These are phyloP conservation scores for Falciphora oryzae DNA, from an alignment of 2,329 filamentous ascomycete species.

Conservation along the genomic window DNA sequence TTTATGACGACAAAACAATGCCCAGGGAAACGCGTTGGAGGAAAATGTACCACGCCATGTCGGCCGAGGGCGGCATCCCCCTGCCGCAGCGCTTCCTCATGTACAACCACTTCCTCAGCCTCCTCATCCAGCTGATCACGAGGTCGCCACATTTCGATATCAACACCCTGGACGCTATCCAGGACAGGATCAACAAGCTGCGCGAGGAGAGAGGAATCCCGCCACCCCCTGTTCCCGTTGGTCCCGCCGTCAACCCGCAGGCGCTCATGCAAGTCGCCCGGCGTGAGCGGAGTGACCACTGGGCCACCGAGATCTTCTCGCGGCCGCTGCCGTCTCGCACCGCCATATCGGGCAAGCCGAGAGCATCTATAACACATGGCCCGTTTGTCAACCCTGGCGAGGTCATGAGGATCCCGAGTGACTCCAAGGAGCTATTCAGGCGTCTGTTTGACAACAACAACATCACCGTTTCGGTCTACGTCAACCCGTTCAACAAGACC, in stretches of 20 bases:
- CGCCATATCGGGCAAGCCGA: conserved; percentile 34
- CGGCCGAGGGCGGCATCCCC: conserved; percentile 43
- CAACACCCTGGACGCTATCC: conserved; percentile 45
- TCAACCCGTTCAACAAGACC: conserved; percentile 33
- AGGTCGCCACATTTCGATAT: conserved; percentile 50
- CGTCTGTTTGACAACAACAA: conserved; percentile 47
- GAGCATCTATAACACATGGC: conserved; percentile 24
- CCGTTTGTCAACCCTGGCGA: conserved; percentile 37
- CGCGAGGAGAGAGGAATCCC: conserved; percentile 47
- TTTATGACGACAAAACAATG: conserved; percentile 44
- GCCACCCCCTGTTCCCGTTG: conserved; percentile 19
- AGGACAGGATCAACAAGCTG: conserved; percentile 43
- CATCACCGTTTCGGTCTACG: conserved; percentile 47
- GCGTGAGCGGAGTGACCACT: conserved; percentile 33
- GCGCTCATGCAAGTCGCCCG: conserved; percentile 4
- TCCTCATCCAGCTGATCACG: conserved; percentile 43
- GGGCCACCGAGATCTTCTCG: conserved; percentile 57
- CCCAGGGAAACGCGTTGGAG: conserved; percentile 48
- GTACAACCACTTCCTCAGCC: conserved; percentile 48
- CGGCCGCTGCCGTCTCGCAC: conserved; percentile 46
- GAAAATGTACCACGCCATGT: conserved; percentile 52
- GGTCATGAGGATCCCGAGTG: conserved; percentile 35
- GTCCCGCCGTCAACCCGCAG: conserved; percentile 2
- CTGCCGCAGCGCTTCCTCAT: conserved; percentile 48
- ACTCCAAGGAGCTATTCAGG: conserved; percentile 48